Conservation (phyloP, 2,329 filamentous ascomycete species). For the Penicillium polonicum region DNA sequence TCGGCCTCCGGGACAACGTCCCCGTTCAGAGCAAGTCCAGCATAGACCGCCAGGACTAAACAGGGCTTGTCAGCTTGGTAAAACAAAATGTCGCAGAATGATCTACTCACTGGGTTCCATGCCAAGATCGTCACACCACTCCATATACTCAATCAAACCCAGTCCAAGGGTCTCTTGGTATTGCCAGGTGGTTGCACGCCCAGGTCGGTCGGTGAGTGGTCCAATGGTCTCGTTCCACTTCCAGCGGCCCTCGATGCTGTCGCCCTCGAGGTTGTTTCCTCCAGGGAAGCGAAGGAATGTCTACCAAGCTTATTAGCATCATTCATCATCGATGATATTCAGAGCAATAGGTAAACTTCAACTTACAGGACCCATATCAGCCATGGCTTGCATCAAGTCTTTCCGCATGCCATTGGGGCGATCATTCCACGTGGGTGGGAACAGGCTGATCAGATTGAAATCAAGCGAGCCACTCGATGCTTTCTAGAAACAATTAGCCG, state of each 20-base stretch:
- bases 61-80: neutral
- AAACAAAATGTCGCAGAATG: neutral
- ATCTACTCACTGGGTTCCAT: constrained; percentile 38
- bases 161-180: constrained; percentile 48
- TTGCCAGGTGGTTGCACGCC: constrained; percentile 42
- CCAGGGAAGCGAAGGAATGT: constrained; percentile 53
- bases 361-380: constrained; percentile 26
- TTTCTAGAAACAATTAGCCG: constrained; percentile 22
- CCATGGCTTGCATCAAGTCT: constrained; percentile 49
- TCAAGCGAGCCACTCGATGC: constrained; percentile 44
- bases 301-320: constrained; percentile 15
- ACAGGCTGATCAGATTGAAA: constrained; percentile 55
- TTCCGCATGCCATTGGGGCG: constrained; percentile 52
- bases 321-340: neutral
- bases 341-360: too few relatives aligned
- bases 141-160: constrained; percentile 50
- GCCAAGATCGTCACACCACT: constrained; percentile 49
- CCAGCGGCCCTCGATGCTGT: constrained; percentile 40
- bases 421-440: constrained; percentile 55
- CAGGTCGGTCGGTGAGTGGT: constrained; percentile 49
- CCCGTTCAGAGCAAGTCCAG: constrained; percentile 45
- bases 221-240: constrained; percentile 56
- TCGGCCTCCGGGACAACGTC: constrained; percentile 38
- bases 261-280: constrained; percentile 52
- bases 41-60: constrained; percentile 45